phyloP scores from a whole-genome alignment of 768 basidiomycete genomes.

The Macrolepiota fuliginosa region DNA sequence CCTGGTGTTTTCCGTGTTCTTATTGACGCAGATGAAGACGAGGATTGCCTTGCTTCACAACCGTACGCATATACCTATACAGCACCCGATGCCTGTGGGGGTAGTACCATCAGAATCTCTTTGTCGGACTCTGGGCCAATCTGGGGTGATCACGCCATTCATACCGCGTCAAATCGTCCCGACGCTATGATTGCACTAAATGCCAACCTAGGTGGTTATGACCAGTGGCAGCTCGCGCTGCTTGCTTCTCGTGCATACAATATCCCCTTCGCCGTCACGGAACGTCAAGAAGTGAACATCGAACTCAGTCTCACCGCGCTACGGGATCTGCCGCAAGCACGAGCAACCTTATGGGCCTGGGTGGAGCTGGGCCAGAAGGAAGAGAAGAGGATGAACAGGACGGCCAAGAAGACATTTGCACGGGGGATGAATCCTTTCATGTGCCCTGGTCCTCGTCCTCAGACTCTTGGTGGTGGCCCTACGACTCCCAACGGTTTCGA shows the following conservation, averaged over 20 bases:
- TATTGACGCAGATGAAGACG: conserved; percentile 26
- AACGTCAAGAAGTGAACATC: conserved; percentile 18
- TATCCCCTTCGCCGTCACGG: conserved; percentile 25
- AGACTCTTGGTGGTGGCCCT: conserved; percentile 10
- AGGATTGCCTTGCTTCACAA: conserved; percentile 25
- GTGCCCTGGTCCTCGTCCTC: conserved; percentile 13
- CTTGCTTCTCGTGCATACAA: conserved; percentile 21
- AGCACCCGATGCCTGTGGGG: conserved; percentile 34
- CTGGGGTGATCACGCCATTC: conserved; percentile 13
- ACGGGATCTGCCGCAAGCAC: not conserved
- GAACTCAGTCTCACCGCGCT: conserved; percentile 3
- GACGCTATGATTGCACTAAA: conserved; percentile 42
- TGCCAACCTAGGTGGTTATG: conserved; percentile 35
- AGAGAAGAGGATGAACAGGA: conserved; percentile 8
- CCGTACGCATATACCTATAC: conserved; percentile 28
- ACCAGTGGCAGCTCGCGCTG: conserved; percentile 34
- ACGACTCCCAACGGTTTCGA: conserved; percentile 10
- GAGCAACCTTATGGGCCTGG: conserved; percentile 4
- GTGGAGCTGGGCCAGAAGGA: not conserved
- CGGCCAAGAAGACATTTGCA: conserved; percentile 5
- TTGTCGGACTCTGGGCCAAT: conserved; percentile 21
- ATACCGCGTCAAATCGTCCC: conserved; percentile 21
- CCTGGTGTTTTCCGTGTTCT: conserved; percentile 27
- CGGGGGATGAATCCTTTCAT: conserved; percentile 11
- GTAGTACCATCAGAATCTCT: conserved; percentile 34